Base-by-base conservation (phyloP, 2,329 filamentous ascomycete genomes). In the Tolypocladium inflatum region DNA sequence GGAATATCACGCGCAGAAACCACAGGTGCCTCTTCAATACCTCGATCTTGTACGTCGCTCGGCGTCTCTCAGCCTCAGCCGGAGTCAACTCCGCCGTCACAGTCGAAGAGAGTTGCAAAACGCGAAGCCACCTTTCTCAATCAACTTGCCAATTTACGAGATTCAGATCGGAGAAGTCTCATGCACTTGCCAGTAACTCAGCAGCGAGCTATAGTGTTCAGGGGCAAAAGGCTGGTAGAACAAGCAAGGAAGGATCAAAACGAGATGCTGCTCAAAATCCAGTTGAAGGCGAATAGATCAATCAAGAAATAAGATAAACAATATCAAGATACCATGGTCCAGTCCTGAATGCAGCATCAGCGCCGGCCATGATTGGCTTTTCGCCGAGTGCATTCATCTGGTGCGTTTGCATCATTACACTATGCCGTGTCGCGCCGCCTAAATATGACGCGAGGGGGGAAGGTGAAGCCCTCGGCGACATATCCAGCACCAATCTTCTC, bases 81-180 rank as follows among this genome's bases (percentile, higher is more conserved):
- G 26, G 45, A 19, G 17, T 13, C 45, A n/a, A 23, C 15, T 17
- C 26, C 2, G 26, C 19, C 41, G 4, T 19, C 41, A 11, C 30
- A 17, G 4, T 48, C 54, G 3, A 55, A 55, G n/a, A 37, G 54
- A 30, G 13, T 68, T 76, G 11, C 56, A 62, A 0, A 62, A 62
- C 4, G 54, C 55, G 1, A 60, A 33, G 2, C 54, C 41, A 19
- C 15, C 42, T 50, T 39, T 39, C 54, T 37, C 17, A 55, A 21
- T 3, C 54, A 55, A 19, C 33, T 55, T 15, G 54, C 42, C 23
- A 55, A 11, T 9, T n/a, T 55, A n/a, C 41, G 54, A 21, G 42
- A 17, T 8, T 38, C 54, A 8, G 65, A 67, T 1, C 64, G 64
- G 3, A 59, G 56, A 35, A 67, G 63, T 11, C 48, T 67, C 23